phyloP scores from a whole-genome alignment of 2,329 filamentous ascomycete species.

The Septoria petroselini region DNA sequence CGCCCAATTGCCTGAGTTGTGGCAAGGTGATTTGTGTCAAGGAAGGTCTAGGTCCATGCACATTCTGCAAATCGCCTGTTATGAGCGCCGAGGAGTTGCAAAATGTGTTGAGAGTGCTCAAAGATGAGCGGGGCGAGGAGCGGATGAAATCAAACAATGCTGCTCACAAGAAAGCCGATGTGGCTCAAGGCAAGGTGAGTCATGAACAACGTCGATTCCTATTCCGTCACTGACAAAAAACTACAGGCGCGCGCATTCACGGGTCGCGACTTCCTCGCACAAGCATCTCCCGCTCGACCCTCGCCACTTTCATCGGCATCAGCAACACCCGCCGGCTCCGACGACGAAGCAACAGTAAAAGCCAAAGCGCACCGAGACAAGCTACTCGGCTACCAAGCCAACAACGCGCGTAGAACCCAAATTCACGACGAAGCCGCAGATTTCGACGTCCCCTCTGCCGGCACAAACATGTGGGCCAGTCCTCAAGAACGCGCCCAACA shows the following conservation, averaged over 20 bases:
- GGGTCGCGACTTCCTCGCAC: constrained; percentile 39
- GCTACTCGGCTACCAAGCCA: constrained; percentile 75
- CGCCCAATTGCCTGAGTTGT: constrained; percentile 87
- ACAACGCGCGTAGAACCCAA: constrained; percentile 79
- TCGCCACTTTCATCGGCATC: constrained; percentile 37
- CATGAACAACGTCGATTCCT: constrained; percentile 8
- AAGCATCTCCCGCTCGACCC: constrained; percentile 37
- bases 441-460: constrained; percentile 60
- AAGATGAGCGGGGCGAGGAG: constrained; percentile 81
- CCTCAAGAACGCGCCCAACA: constrained; percentile 79
- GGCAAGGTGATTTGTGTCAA: constrained; percentile 95
- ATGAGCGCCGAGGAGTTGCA: constrained; percentile 72
- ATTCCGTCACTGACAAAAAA: too few species aligned
- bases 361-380: constrained; percentile 78
- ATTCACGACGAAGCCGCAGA: constrained; percentile 83
- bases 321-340: constrained; percentile 32
- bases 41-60: constrained; percentile 90
- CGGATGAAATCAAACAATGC: constrained; percentile 78
- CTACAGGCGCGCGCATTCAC: constrained; percentile 35
- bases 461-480: constrained; percentile 75
- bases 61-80: constrained; percentile 76
- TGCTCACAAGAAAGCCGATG: constrained; percentile 63
- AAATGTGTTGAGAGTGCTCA: constrained; percentile 77
- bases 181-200: constrained; percentile 45
- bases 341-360: constrained; percentile 59